Evolutionary conservation across 1,139 yeast species (phyloP).

Genomic region (Candida sp.): DNA sequence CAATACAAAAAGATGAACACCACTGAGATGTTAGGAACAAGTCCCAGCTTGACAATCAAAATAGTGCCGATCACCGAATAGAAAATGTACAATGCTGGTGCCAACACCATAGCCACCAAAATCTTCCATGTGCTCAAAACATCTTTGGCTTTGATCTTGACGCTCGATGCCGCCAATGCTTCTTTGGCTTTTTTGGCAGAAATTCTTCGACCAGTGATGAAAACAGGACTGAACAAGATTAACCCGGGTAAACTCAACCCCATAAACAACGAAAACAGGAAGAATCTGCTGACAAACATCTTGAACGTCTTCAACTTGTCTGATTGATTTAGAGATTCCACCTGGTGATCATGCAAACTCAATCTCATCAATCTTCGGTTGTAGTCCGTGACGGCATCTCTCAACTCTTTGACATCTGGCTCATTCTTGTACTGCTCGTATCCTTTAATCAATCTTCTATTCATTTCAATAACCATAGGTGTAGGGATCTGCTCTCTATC

Average conservation of each 20-base stretch:
- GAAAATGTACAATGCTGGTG: constrained; percentile 46
- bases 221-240: constrained; percentile 49
- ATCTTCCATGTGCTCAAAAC: constrained; percentile 54
- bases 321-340: constrained; percentile 34
- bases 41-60: constrained; percentile 25
- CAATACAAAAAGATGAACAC: constrained; percentile 30
- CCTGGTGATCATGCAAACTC: constrained; percentile 51
- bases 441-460: constrained; percentile 44
- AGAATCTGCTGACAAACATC: constrained; percentile 31
- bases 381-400: constrained; percentile 37
- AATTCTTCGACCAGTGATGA: constrained; percentile 38
- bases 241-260: constrained; percentile 47
- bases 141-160: constrained; percentile 49
- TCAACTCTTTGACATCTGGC: constrained; percentile 38
- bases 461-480: constrained; percentile 52
- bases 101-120: constrained; percentile 46
- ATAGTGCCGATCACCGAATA: constrained; percentile 43
- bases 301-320: constrained; percentile 29
- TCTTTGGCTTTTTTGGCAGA: constrained; percentile 41
- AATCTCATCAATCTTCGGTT: constrained; percentile 35
- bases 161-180: constrained; percentile 47
- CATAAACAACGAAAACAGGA: constrained; percentile 36
- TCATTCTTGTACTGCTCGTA: constrained; percentile 39
- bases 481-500: constrained; percentile 40
- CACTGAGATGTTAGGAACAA: constrained; percentile 9